Evolutionary conservation across 805 yeast species (phyloP).

Genomic region (Candida saitoana): DNA sequence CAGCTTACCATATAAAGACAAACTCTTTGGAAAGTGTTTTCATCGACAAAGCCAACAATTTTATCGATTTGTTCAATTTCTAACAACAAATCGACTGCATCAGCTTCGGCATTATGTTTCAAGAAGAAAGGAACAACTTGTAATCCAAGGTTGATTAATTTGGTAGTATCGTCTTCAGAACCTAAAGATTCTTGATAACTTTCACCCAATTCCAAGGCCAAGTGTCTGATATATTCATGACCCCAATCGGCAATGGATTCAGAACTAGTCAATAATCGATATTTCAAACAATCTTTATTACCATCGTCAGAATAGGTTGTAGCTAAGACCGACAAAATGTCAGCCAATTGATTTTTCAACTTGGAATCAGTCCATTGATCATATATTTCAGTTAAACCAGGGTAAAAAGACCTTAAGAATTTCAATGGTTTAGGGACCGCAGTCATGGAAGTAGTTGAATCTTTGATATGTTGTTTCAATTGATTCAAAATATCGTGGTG

Average conservation of each 20-base stretch:
- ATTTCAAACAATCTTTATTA: constrained; percentile 70
- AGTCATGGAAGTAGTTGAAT: constrained; percentile 96
- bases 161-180: constrained; percentile 30
- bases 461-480: constrained; percentile 75
- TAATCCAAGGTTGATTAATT: constrained; percentile 62
- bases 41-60: constrained; percentile 80
- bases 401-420: constrained; percentile 85
- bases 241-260: constrained; percentile 85
- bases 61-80: constrained; percentile 87
- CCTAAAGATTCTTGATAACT: constrained; percentile 56
- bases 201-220: constrained; percentile 92
- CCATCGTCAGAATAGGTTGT: constrained; percentile 89
- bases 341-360: constrained; percentile 65
- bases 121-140: constrained; percentile 85
- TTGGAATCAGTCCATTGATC: constrained; percentile 54
- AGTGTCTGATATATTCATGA: constrained; percentile 93
- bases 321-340: constrained; percentile 85
- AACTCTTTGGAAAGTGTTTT: constrained; percentile 78
- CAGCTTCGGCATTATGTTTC: constrained; percentile 96
- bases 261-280: constrained; percentile 56
- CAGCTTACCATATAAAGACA: constrained; percentile 93
- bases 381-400: constrained; percentile 60
- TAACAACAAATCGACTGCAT: constrained; percentile 88
- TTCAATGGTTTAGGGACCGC: constrained; percentile 99
- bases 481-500: constrained; percentile 62